Base-by-base conservation (phyloP, 78 protist genomes). In the Fonticula alba region DNA sequence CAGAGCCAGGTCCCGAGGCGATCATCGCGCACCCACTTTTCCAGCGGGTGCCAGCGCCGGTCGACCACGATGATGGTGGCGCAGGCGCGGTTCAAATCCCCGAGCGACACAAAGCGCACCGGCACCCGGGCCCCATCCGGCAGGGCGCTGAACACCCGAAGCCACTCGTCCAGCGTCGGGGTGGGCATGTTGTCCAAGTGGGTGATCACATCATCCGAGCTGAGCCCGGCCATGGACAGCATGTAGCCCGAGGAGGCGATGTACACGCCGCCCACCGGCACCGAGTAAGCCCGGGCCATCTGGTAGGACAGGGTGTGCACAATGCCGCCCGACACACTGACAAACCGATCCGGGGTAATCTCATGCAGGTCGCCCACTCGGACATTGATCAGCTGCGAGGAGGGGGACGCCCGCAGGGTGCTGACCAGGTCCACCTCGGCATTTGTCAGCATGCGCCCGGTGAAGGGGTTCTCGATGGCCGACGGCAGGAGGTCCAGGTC, bases 191-290 rank as follows among this genome's bases (percentile, higher is more conserved):
- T 54, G 43, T 50, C 27, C 51, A 69, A 38, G 5, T 62, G 6
- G 10, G 22, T 0, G 55, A 74, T 43, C 40, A 68, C 27, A 13
- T 36, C 3, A 59, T 70, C 51, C 4, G n/a, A 10, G 31, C 49
- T 46, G 6, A 73, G 37, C 37, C 32, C 62, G 32, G 56, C 71
- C 13, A 3, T 57, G 7, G 52, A 15, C 5, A 74, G 73, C 64
- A 61, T 67, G 68, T 74, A 67, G 40, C 79, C 79, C 1, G 67
- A 68, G 53, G 54, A 37, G 9, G 74, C 55, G 27, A 74, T 73
- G 56, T 62, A 74, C n/a, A 74, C 79, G 40, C 79, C 79, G 11
- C 66, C 56, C 15, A 29, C 43, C 24, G 71, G 71, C 15, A 74
- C 22, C 26, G 64, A 33, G 41, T 38, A 35, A 27, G 38, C 53